phyloP scores from a whole-genome alignment of 225 moss, liverwort and hornwort species.

The Takakia lepidozioides region DNA sequence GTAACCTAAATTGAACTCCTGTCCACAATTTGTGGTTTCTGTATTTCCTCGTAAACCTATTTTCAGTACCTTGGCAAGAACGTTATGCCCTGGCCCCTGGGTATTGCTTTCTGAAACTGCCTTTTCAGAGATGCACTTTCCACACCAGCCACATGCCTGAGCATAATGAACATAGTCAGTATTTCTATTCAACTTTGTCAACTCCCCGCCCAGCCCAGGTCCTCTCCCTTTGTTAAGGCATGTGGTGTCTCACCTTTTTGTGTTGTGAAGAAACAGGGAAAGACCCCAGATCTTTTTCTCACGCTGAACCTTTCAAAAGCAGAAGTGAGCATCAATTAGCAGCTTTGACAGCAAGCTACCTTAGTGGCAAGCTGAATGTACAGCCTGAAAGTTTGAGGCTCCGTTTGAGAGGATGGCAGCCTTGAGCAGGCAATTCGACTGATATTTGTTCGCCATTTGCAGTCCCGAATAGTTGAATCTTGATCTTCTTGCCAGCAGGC shows the following conservation, averaged over 20 bases:
- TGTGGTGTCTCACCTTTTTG: too few species aligned
- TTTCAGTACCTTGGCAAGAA: constrained; percentile 47
- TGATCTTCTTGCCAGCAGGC: constrained; percentile 55
- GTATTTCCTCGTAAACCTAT: too few species aligned
- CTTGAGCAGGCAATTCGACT: constrained; percentile 45
- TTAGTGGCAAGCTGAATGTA: constrained; percentile 53
- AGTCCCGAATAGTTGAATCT: constrained; percentile 40
- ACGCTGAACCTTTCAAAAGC: not conserved
- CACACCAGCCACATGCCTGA: constrained; percentile 61
- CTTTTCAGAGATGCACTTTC: constrained; percentile 31
- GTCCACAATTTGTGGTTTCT: too few species aligned
- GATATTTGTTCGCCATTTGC: constrained; percentile 39
- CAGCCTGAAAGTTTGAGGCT: constrained; percentile 25
- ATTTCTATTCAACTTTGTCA: too few species aligned
- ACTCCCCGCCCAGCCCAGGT: too few species aligned
- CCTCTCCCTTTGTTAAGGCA: too few species aligned
- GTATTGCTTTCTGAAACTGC: constrained; percentile 38
- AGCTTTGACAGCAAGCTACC: constrained; percentile 23
- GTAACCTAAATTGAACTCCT: too few species aligned
- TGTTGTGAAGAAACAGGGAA: too few species aligned
- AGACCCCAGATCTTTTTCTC: too few species aligned
- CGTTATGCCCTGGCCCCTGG: constrained; percentile 39
- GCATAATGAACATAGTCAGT: not conserved
- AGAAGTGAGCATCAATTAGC: constrained; percentile 4
- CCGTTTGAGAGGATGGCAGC: constrained; percentile 24